A percentile compares a stretch with the other conserved stretches of the same genome.
These are phyloP conservation scores for Penicillium hesseltinei DNA, from an alignment of 2,329 filamentous ascomycete species.

Conservation along the genomic window DNA sequence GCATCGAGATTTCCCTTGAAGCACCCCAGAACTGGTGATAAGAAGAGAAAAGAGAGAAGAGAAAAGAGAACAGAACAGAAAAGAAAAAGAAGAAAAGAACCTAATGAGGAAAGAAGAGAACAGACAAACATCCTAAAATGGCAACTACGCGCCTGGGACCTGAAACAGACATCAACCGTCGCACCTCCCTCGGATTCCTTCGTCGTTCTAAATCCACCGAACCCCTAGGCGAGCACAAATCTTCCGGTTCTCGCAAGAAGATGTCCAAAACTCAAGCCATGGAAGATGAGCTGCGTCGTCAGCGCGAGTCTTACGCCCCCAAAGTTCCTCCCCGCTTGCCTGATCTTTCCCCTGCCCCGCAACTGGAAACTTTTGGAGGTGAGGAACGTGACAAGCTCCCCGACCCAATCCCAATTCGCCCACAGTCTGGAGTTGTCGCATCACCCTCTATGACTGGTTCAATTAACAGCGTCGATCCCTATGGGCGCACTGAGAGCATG, in stretches of 20 bases:
- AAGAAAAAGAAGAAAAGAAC: background rate
- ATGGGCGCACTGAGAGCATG: constrained; percentile 88
- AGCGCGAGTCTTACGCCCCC: constrained; percentile 56
- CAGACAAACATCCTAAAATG: constrained; percentile 27
- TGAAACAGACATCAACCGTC: constrained; percentile 34
- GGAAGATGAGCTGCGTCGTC: constrained; percentile 55
- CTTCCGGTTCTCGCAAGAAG: constrained; percentile 38
- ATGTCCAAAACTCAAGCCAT: constrained; percentile 39
- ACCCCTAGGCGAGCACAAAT: constrained; percentile 54
- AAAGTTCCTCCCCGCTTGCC: constrained; percentile 59
- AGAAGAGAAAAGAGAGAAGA: background rate
- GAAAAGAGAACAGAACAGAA: background rate
- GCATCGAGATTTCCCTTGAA: background rate
- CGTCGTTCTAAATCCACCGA: constrained; percentile 68
- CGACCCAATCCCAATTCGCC: constrained; percentile 47
- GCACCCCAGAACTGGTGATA: background rate
- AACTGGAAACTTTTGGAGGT: constrained; percentile 59
- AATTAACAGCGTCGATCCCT: constrained; percentile 60
- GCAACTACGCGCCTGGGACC: constrained; percentile 19
- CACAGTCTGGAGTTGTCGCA: constrained; percentile 22
- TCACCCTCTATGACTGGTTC: constrained; percentile 27
- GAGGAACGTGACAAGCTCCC: constrained; percentile 63
- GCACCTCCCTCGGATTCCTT: constrained; percentile 58
- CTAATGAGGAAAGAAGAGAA: constrained; percentile 8
- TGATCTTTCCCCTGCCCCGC: constrained; percentile 47